Percentiles rank a stretch among this genome's conserved stretches.
phyloP scores from a whole-genome alignment of 2,329 filamentous ascomycete species.

The Neonectria faginata region DNA sequence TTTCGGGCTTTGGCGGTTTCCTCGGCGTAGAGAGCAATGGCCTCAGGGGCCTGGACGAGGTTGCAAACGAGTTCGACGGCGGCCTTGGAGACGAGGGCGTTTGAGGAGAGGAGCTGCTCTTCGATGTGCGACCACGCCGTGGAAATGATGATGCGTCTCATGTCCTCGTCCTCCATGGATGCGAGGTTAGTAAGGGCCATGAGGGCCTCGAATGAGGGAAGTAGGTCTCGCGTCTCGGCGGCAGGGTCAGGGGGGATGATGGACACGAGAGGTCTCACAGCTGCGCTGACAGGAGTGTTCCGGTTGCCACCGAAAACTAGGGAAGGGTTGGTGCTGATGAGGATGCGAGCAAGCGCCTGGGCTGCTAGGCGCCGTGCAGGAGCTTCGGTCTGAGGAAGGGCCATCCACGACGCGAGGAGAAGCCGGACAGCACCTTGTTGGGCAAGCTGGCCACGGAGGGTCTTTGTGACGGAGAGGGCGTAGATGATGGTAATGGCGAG shows the following conservation, averaged over 20 bases:
- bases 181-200: constrained; percentile 96
- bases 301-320: constrained; percentile 85
- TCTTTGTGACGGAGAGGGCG: constrained; percentile 79
- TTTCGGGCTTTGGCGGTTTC: constrained; percentile 74
- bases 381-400: constrained; percentile 65
- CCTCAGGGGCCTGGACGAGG: constrained; percentile 76
- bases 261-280: constrained; percentile 83
- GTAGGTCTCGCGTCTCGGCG: constrained; percentile 76
- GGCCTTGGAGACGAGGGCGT: constrained; percentile 82
- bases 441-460: constrained; percentile 81
- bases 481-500: constrained; percentile 83
- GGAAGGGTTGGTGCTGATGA: constrained; percentile 86
- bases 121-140: constrained; percentile 81
- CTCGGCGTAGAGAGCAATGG: constrained; percentile 76
- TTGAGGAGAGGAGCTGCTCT: constrained; percentile 82
- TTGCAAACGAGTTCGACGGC: constrained; percentile 93
- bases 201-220: constrained; percentile 90
- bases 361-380: constrained; percentile 70
- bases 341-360: constrained; percentile 84
- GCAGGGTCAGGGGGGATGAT: constrained; percentile 76
- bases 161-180: constrained; percentile 76
- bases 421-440: constrained; percentile 95
- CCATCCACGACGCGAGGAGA: constrained; percentile 76
- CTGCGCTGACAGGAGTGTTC: constrained; percentile 79
- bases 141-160: constrained; percentile 77